Base-by-base conservation (phyloP, 331 rosid genomes). In the Acacia pycnantha region DNA sequence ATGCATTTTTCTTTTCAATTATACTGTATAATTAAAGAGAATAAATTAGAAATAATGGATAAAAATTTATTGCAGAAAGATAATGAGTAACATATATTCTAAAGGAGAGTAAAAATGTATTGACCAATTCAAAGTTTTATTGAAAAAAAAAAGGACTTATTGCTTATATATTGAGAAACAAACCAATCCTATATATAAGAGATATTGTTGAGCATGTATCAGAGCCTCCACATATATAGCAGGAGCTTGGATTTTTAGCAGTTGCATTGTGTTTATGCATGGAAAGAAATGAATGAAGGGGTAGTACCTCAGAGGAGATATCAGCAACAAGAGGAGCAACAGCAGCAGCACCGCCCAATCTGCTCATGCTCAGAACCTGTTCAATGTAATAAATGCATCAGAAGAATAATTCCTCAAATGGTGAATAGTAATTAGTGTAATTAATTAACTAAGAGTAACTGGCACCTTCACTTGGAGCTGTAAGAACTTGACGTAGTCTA, bases 401-500 rank as follows among this genome's bases (percentile, higher is more conserved):
- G 24, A 21, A 56, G 1, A 56, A 56, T 4, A 56, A 56, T 21
- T 51, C 2, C 62, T 12, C 26, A 8, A 56, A 56, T 5, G 58
- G 58, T 51, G 58, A 51, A 51, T 19, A 0, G 4, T 3, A 47
- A 0, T 12, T 3, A 48, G 54, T 2, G 5, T 43, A 11, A 44
- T 37, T 37, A 48, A 48, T 48, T 48, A 48, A 13, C 4, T 11
- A 14, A 11, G 19, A 11, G 16, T 6, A 15, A 10, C 6, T 29
- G 11, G 21, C 73, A 90, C 97, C 90, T 92, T 92, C 89, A 92
- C 97, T 88, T 92, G 97, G 73, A 92, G 97, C 87, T 92, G 97
- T 46, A 90, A 89, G 86, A 92, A 92, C 85, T 90, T 92, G 6
- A 92, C 94, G 72, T 92, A 92, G 64, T 90, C 97, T 47, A 92